Evolutionary conservation across 495 filamentous ascomycete genomes (phyloP).

Genomic region (Acidiella bohemica): DNA sequence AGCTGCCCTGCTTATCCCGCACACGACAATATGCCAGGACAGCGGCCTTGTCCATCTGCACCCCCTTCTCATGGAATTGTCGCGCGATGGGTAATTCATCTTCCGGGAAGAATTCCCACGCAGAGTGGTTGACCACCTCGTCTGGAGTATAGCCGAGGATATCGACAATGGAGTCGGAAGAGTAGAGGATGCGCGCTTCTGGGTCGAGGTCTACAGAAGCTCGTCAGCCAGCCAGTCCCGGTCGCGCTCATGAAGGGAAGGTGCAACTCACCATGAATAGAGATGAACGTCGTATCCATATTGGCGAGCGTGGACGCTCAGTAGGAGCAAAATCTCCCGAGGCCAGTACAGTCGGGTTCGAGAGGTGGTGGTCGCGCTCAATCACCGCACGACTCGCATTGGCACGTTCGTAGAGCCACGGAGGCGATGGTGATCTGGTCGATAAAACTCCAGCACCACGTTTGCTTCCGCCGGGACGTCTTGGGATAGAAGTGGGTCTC

Average conservation of each 20-base stretch:
- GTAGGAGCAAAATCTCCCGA: conserved; percentile 1
- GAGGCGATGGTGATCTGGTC: too few relatives aligned
- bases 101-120: conserved; percentile 78
- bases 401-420: too few relatives aligned
- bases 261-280: conserved; percentile 59
- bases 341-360: background rate
- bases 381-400: background rate
- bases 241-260: background rate
- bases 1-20: conserved; percentile 52
- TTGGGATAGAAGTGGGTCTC: too few relatives aligned
- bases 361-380: too few relatives aligned
- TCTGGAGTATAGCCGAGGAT: conserved; percentile 68
- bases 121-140: conserved; percentile 63
- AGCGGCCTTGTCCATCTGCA: conserved; percentile 72
- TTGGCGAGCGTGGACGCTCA: background rate
- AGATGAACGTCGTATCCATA: conserved; percentile 91
- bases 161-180: conserved; percentile 68
- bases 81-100: conserved; percentile 67
- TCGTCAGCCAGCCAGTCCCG: background rate
- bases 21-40: conserved; percentile 69
- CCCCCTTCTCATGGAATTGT: conserved; percentile 55
- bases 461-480: too few relatives aligned
- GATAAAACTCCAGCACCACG: too few relatives aligned
- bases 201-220: conserved; percentile 45
- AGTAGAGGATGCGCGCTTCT: conserved; percentile 72